Percentiles rank a stretch among this genome's conserved stretches.
phyloP scores from a whole-genome alignment of 192 early-diverging fungal genomes.

The Lunasporangiospora selenospora region DNA sequence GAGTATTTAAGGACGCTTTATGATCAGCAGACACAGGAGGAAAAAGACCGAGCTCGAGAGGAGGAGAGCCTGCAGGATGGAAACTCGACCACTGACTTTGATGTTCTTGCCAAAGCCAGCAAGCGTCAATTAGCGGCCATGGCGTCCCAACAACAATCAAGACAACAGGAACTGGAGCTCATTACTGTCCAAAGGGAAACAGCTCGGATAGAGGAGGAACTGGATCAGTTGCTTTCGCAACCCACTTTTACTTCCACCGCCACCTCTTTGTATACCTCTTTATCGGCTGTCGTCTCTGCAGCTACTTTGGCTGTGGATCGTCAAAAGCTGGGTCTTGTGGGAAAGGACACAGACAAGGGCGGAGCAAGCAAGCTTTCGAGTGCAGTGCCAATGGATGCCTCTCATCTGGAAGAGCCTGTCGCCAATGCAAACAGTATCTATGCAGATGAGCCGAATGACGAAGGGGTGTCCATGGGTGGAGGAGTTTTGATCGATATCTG shows the following conservation, averaged over 20 bases:
- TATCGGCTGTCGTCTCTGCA: background rate
- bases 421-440: too few species aligned
- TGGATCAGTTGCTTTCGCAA: constrained; percentile 39
- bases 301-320: too few species aligned
- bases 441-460: background rate
- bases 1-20: constrained; percentile 24
- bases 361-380: background rate
- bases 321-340: background rate
- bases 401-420: too few species aligned
- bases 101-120: constrained; percentile 17
- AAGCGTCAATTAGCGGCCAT: too few species aligned
- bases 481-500: constrained; percentile 38
- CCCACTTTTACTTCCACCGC: too few species aligned
- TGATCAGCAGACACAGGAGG: background rate
- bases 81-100: constrained; percentile 10
- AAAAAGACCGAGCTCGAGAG: background rate
- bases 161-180: constrained; percentile 40
- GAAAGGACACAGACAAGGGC: background rate
- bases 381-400: too few species aligned
- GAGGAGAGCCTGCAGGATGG: background rate
- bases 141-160: constrained; percentile 19
- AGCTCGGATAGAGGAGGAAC: constrained; percentile 15
- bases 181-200: constrained; percentile 38
- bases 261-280: too few species aligned
- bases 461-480: constrained; percentile 3